Conservation (phyloP, 495 filamentous ascomycete genomes). For the Trichoderma virens region DNA sequence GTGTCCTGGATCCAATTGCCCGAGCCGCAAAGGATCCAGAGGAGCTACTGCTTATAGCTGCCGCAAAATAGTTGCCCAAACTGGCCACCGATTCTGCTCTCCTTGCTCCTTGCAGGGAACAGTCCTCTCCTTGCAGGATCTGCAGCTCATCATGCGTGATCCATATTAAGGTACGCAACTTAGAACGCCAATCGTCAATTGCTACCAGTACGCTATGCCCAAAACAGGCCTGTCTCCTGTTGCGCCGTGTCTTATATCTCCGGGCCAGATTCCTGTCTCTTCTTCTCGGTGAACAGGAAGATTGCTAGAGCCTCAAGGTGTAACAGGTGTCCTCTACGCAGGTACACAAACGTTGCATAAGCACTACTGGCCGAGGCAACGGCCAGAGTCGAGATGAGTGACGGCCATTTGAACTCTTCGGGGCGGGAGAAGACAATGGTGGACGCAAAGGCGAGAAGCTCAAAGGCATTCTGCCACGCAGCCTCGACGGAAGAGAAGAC, state of each 20-base stretch:
- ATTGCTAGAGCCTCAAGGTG: constrained; percentile 24
- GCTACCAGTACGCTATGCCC: too few relatives aligned
- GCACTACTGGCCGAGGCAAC: constrained; percentile 39
- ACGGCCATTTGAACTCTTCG: constrained; percentile 53
- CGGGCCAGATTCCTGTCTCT: not conserved
- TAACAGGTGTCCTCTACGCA: constrained; percentile 55
- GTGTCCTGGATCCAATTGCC: not conserved
- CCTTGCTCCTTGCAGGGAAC: not conserved
- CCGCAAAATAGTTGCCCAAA: not conserved
- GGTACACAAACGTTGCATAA: constrained; percentile 50
- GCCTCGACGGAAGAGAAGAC: constrained; percentile 56
- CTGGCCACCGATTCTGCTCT: not conserved
- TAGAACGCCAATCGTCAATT: too few relatives aligned
- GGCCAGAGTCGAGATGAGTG: constrained; percentile 46
- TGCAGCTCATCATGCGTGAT: not conserved
- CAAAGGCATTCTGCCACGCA: constrained; percentile 57
- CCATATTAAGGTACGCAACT: too few relatives aligned
- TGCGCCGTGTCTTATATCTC: too few relatives aligned
- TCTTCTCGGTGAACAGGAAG: not conserved
- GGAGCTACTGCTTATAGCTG: not conserved
- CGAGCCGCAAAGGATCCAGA: not conserved
- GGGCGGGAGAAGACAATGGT: constrained; percentile 54
- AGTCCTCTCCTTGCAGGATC: not conserved
- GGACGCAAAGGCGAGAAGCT: constrained; percentile 51
- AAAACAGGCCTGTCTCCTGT: too few relatives aligned